Base-by-base conservation (phyloP, 169 alveolate genomes). In the Miamiensis avidus region DNA sequence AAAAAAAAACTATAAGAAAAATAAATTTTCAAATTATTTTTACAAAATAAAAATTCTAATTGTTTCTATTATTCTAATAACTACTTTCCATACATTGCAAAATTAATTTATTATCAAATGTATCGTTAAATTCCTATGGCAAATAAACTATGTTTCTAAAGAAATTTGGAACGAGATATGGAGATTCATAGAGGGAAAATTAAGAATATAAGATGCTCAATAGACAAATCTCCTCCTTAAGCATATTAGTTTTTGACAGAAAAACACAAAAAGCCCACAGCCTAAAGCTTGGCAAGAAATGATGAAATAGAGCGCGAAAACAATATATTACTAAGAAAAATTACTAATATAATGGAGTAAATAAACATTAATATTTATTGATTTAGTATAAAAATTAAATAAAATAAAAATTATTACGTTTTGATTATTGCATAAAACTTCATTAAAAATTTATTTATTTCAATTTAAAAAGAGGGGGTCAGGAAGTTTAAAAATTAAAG, bases 291-390 rank as follows among this genome's bases (percentile, higher is more conserved):
- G 29, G 34, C 78, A 64, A 81, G 84, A 82, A 31, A 82, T 31
- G 15, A 34, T 26, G 90, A 81, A 81, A 86, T 86, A 6, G 73
- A 81, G 4, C 78, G 87, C n/a, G 87, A 81, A 81, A 86, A 86
- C 65, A 30, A 49, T 74, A 86, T 81, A 32, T 69, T 86, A 29
- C 81, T 86, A 0, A 75, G 34, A n/a, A 81, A 86, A 65, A 29
- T 86, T n/a, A 64, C 79, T n/a, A 31, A 75, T 32, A 86, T 86
- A 0, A 78, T 81, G 84, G 27, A 20, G 69, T 49, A 49, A 49
- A 49, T 49, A 11, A 49, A 49, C 20, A 49, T 49, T 49, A 49
- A 49, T 11, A 49, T 49, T 11, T 4, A 11, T 49, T 11, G 69
- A 49, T 11, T 49, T 49, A 11, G 20, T 49, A 79, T 29, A 79